Percentiles rank a stretch among this genome's conserved stretches.
Evolutionary conservation across 371 early-diverging fungal genomes (phyloP).

Genomic region (Fennellomyces sp.): DNA sequence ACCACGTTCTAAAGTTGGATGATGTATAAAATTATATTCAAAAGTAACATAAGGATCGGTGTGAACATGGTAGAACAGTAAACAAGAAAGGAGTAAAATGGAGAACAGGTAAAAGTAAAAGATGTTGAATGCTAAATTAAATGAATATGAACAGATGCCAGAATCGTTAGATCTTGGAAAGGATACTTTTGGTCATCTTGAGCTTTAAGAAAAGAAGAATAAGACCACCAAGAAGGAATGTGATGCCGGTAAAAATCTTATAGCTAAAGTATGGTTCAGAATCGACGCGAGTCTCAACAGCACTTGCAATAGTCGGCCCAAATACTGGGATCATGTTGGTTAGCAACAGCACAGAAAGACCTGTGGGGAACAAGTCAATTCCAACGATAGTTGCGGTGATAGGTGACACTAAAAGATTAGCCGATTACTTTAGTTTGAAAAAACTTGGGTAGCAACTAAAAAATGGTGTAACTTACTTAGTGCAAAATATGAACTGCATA

Average conservation of each 20-base stretch:
- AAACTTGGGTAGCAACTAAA: neutral
- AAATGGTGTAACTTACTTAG: conserved; percentile 13
- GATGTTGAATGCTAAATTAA: neutral
- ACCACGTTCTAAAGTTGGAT: no score
- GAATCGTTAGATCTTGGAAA: conserved; percentile 5
- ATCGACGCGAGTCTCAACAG: conserved; percentile 25
- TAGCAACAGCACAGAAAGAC: conserved; percentile 32
- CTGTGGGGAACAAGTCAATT: conserved; percentile 40
- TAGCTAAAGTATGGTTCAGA: conserved; percentile 29
- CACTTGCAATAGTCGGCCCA: conserved; percentile 43
- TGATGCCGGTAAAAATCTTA: conserved; percentile 39
- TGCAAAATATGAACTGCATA: conserved; percentile 41
- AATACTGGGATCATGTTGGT: conserved; percentile 34
- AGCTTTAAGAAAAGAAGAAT: conserved; percentile 7
- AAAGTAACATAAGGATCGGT: no score
- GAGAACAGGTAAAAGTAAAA: neutral
- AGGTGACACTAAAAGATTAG: conserved; percentile 38
- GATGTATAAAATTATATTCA: no score
- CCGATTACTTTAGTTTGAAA: neutral
- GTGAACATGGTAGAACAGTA: no score
- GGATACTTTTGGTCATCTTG: conserved; percentile 5
- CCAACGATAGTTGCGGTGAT: conserved; percentile 37
- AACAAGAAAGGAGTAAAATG: no score
- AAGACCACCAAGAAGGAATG: conserved; percentile 27
- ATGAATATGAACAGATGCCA: neutral